Base-by-base conservation (phyloP, 352 stramenopile genomes). In the Phytophthora podocarpi region DNA sequence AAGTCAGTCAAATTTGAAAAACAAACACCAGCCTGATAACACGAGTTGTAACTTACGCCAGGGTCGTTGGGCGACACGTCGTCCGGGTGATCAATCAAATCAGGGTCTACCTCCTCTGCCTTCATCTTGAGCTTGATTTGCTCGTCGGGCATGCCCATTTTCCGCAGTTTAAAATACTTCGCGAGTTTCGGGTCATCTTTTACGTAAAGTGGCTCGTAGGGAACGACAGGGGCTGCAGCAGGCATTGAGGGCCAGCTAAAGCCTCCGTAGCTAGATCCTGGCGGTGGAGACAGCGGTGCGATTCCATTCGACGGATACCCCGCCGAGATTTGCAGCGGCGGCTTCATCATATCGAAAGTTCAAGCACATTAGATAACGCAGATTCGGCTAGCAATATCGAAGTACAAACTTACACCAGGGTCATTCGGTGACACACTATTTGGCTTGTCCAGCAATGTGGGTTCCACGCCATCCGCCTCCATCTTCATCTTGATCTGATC, bases 51-150 rank as follows among this genome's bases (percentile, higher is more conserved):
- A 78, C 82, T 59, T 78, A 93, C 82, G 18, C 87, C 87, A 46
- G 74, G 67, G 40, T 96, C 85, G 26, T 93, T 94, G 0, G 87
- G 87, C 3, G 85, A 96, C 5, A 91, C 73, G 4, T 85, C 83
- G 18, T 93, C 79, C 2, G 85, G 85, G 30, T 61, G 75, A 53
- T 94, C 85, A 37, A 96, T 61, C 12, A 94, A 37, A 8, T 69
- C 68, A 9, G 80, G 64, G 28, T 94, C 79, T 13, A 89, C 50
- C 2, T 87, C 70, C 12, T 93, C 85, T 9, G 79, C 75, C 11
- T 78, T 72, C 85, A 94, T 94, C 57, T 94, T 94, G 20, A 93
- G 70, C 65, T 92, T 87, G 31, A 91, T 86, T 49, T 96, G 85
- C 30, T 91, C 87, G 16, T 74, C 59, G 15, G 85, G 83, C 85